These are phyloP conservation scores for Setomelanomma holmii DNA, from an alignment of 2,329 filamentous ascomycete species.

Conservation along the genomic window DNA sequence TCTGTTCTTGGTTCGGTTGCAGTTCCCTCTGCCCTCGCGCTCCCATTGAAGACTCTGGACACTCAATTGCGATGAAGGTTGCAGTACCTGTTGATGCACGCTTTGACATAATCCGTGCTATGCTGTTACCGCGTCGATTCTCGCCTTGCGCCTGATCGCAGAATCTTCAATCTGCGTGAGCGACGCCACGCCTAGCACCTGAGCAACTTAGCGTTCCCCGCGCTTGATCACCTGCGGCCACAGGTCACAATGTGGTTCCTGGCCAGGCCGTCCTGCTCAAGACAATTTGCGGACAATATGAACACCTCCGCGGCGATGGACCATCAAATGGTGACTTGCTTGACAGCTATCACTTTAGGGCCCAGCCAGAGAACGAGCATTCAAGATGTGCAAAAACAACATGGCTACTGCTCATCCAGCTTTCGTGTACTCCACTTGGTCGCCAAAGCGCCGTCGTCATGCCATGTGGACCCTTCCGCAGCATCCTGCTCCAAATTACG, in stretches of 20 bases:
- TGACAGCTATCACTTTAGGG: too few species aligned
- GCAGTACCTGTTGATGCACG: too few species aligned
- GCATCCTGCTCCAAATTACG: constrained; percentile 16
- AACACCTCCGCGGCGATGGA: constrained; percentile 7
- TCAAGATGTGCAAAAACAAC: background rate
- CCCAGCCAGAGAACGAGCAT: too few species aligned
- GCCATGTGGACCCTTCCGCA: constrained; percentile 21
- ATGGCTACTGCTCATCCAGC: background rate
- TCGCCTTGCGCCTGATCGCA: too few species aligned
- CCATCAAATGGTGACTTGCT: too few species aligned
- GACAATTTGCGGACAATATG: constrained; percentile 1
- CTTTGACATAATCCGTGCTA: too few species aligned
- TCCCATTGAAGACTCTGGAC: too few species aligned
- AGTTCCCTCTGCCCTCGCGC: too few species aligned
- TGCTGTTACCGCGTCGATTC: too few species aligned
- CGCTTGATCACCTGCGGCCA: constrained; percentile 24
- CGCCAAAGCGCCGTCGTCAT: constrained; percentile 17
- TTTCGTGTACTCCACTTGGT: background rate
- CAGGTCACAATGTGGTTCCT: constrained; percentile 30
- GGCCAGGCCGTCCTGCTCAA: constrained; percentile 19
- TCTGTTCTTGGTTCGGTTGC: too few species aligned
- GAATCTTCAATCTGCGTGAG: constrained; percentile 20
- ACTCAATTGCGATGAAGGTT: too few species aligned
- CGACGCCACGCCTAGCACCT: constrained; percentile 19
- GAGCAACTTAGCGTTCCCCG: constrained; percentile 31